Percentiles rank a stretch among this genome's conserved stretches.
phyloP scores from a whole-genome alignment of 2,329 filamentous ascomycete species.

The Fusarium multiceps region DNA sequence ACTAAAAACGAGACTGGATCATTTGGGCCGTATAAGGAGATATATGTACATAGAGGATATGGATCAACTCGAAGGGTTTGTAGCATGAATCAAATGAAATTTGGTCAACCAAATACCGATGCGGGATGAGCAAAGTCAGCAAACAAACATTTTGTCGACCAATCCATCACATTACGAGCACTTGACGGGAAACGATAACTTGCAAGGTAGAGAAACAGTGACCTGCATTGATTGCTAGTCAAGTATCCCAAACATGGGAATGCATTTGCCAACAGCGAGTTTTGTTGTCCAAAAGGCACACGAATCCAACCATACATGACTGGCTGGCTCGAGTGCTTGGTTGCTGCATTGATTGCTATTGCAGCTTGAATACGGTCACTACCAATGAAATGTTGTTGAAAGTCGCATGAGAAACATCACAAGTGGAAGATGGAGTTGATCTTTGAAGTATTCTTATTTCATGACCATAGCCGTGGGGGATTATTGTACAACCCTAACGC shows the following conservation, averaged over 20 bases:
- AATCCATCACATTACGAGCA: background rate
- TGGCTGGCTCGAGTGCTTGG: rapidly evolving
- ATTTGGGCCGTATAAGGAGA: constrained; percentile 15
- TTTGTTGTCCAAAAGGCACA: too few species aligned
- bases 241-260: background rate
- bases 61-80: constrained; percentile 14
- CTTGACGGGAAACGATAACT: background rate
- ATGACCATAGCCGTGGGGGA: constrained; percentile 73
- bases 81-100: constrained; percentile 29
- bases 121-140: background rate
- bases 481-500: constrained; percentile 79
- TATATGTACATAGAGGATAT: constrained; percentile 39
- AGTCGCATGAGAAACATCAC: background rate
- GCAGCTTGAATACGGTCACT: background rate
- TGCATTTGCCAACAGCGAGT: background rate
- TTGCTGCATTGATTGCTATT: background rate
- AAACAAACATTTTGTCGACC: background rate
- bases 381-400: background rate
- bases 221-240: background rate
- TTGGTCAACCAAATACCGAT: constrained; percentile 12
- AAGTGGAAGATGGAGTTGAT: constrained; percentile 33
- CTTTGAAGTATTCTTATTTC: constrained; percentile 69
- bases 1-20: constrained; percentile 31
- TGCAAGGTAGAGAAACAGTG: background rate
- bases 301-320: background rate